phyloP scores from a whole-genome alignment of 495 filamentous ascomycete species.

The Penicillium angulare region DNA sequence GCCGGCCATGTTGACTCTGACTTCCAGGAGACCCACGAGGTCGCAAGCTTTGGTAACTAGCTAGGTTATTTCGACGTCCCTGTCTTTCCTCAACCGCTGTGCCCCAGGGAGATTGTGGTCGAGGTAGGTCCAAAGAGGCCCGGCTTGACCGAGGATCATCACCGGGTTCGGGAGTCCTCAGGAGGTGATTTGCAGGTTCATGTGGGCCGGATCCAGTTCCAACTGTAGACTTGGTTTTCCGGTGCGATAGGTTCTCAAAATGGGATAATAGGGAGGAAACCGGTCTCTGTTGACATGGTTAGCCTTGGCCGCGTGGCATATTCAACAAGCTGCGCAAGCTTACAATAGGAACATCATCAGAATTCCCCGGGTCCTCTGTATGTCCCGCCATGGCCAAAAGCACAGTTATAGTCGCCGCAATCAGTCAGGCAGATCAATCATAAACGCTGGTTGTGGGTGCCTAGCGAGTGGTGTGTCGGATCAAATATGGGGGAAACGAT shows the following conservation, averaged over 20 bases:
- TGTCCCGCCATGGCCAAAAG: constrained; percentile 43
- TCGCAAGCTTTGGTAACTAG: constrained; percentile 29
- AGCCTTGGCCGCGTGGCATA: constrained; percentile 16
- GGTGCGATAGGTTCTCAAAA: constrained; percentile 81
- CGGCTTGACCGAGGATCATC: constrained; percentile 48
- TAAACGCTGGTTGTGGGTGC: constrained; percentile 21
- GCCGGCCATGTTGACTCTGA: constrained; percentile 32
- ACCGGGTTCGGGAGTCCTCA: constrained; percentile 37
- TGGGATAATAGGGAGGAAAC: constrained; percentile 91
- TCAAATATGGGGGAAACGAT: not conserved
- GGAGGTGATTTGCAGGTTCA: constrained; percentile 32
- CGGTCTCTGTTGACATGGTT: constrained; percentile 50
- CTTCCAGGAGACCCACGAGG: constrained; percentile 29
- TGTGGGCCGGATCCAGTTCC: constrained; percentile 27
- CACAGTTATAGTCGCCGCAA: constrained; percentile 25
- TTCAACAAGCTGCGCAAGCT: constrained; percentile 21
- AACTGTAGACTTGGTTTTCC: constrained; percentile 34
- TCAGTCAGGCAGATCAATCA: constrained; percentile 27
- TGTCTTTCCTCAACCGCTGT: constrained; percentile 31
- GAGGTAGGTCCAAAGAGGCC: constrained; percentile 53
- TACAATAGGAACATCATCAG: constrained; percentile 50
- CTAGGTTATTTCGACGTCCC: constrained; percentile 16
- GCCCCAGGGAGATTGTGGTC: constrained; percentile 41
- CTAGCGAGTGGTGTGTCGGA: too few relatives aligned
- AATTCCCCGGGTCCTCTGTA: constrained; percentile 33